These are phyloP conservation scores for Fusarium palustre DNA, from an alignment of 2,329 filamentous ascomycete species.

Conservation along the genomic window DNA sequence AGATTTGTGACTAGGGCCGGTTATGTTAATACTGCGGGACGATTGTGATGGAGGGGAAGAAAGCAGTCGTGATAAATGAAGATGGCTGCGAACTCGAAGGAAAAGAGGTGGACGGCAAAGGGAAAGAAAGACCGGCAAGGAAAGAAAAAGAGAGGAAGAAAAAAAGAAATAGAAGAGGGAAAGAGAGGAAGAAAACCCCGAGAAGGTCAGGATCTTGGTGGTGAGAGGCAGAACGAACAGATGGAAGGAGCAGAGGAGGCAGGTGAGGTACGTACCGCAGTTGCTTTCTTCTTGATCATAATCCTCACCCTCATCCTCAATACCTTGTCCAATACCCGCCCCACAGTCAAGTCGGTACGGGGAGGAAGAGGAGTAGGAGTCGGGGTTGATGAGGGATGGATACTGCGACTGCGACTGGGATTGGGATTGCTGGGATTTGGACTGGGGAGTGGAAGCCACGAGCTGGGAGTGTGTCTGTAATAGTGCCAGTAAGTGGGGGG, in stretches of 20 bases:
- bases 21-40: slow-evolving; percentile 25
- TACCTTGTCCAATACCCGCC: slow-evolving; percentile 37
- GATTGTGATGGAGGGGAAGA: slow-evolving; percentile 58
- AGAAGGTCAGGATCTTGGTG: slow-evolving; percentile 48
- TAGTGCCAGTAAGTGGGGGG: slow-evolving; percentile 4
- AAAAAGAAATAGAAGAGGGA: slow-evolving; percentile 50
- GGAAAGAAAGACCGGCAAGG: slow-evolving; percentile 41
- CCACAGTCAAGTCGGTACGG: slow-evolving; percentile 42
- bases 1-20: slow-evolving; percentile 18
- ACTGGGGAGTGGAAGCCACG: not conserved
- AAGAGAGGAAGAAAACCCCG: slow-evolving; percentile 39
- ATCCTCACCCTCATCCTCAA: slow-evolving; percentile 35
- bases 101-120: slow-evolving; percentile 49
- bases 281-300: slow-evolving; percentile 21
- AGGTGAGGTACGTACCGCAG: slow-evolving; percentile 47
- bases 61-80: slow-evolving; percentile 62
- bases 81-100: slow-evolving; percentile 65
- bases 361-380: slow-evolving; percentile 33
- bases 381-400: slow-evolving; percentile 1
- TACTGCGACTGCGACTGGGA: not conserved
- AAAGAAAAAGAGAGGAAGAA: slow-evolving; percentile 47
- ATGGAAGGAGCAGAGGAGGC: slow-evolving; percentile 39
- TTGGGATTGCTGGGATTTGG: not conserved
- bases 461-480: not conserved
- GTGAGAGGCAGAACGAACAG: slow-evolving; percentile 46